Percentiles rank a stretch among this genome's conserved stretches.
These are phyloP conservation scores for Pontederia crassipes DNA, from an alignment of 176 grass and related monocot genomes.

Conservation along the genomic window DNA sequence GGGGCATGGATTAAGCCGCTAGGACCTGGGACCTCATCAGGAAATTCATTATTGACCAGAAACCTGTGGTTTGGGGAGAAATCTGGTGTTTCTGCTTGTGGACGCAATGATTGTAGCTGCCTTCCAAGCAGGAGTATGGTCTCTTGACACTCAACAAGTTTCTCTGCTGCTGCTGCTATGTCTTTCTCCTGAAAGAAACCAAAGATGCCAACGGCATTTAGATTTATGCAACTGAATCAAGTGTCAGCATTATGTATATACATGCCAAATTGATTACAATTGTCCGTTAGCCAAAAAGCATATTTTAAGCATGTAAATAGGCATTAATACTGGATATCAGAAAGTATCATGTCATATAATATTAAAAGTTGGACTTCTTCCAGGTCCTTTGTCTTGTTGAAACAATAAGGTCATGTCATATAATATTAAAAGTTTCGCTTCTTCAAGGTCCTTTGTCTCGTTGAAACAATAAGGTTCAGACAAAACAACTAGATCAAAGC, in stretches of 20 bases:
- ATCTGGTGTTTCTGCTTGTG: slow-evolving; percentile 41
- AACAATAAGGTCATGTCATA: no score
- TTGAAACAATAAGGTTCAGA: no score
- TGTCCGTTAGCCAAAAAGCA: no score
- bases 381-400: no score
- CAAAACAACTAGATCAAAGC: no score
- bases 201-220: background rate
- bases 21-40: slow-evolving; percentile 37
- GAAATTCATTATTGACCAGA: slow-evolving; percentile 33
- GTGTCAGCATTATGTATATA: background rate
- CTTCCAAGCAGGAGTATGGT: slow-evolving; percentile 83
- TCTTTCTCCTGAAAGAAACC: slow-evolving; percentile 51
- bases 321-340: no score
- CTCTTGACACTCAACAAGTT: slow-evolving; percentile 94
- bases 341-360: no score
- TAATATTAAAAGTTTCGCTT: no score
- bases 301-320: background rate
- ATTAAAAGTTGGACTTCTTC: no score
- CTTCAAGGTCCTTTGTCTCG: no score
- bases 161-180: slow-evolving; percentile 83
- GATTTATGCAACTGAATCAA: slow-evolving; percentile 13
- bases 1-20: slow-evolving; percentile 21
- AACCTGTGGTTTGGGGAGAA: slow-evolving; percentile 43
- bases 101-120: slow-evolving; percentile 80
- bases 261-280: slow-evolving; percentile 2